Evolutionary conservation across 345 rosid genomes (phyloP), one percentile per base, ranked within the genome.

Genomic region (Rubroshorea leprosula): DNA sequence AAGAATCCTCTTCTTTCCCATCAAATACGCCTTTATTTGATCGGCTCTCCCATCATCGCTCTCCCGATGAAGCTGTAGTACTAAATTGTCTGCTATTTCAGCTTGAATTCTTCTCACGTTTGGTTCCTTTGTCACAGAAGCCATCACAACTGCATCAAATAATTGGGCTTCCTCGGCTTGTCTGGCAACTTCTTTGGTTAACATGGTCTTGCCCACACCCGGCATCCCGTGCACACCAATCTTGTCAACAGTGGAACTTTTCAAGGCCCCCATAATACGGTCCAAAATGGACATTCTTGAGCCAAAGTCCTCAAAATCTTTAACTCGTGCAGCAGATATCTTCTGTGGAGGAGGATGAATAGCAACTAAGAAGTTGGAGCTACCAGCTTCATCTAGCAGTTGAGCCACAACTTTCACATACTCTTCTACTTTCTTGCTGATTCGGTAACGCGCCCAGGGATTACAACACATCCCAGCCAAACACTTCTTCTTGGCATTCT

Each of bases 171-270:
- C 53, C 44, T 46, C 53, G 2, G 58, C 65, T 67, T 7, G n/a
- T n/a, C n/a, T n/a, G n/a, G n/a, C n/a, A n/a, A n/a, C n/a, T n/a
- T n/a, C n/a, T n/a, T n/a, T n/a, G n/a, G n/a, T n/a, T n/a, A n/a
- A n/a, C n/a, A n/a, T n/a, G n/a, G n/a, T n/a, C n/a, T n/a, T n/a
- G n/a, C 76, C 76, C 4, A 54, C 31, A 31, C 76, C 72, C 0
- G 60, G 64, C 21, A 58, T 13, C 0, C 72, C 72, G 15, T 49
- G 54, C n/a, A 72, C 57, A 24, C 72, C 76, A 26, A 67, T 26
- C 55, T 52, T 6, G 48, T 23, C 27, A 15, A 46, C 45, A 18
- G 20, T 23, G 2, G 11, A 22, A 63, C 54, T 44, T 5, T 19
- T 17, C 4, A 66, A 31, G 1, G 51, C 41, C n/a, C 57, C 31